Conservation (phyloP, 805 yeast species). For the Wickerhamiella dianesei region DNA sequence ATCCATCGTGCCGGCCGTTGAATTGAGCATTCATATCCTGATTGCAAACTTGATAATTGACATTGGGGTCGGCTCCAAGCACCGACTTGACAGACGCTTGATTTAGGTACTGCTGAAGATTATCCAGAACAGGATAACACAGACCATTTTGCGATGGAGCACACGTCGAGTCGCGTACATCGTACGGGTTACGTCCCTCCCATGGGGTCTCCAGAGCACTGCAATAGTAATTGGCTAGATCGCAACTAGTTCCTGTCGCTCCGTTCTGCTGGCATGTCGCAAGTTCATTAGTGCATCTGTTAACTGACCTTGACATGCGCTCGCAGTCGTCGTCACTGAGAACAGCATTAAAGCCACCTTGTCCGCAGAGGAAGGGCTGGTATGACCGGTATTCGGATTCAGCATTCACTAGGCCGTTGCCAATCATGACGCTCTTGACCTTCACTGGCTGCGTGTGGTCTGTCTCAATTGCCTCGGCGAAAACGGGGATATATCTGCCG, state of each 20-base stretch:
- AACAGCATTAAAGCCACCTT: constrained; percentile 48
- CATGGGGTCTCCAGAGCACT: constrained; percentile 8
- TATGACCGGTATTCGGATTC: constrained; percentile 64
- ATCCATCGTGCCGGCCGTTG: constrained; percentile 45
- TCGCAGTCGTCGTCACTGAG: constrained; percentile 10
- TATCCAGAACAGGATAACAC: constrained; percentile 44
- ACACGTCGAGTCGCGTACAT: constrained; percentile 51
- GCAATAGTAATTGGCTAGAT: constrained; percentile 9
- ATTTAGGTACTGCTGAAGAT: constrained; percentile 41
- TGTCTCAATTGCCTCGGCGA: constrained; percentile 40
- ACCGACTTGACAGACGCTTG: constrained; percentile 39
- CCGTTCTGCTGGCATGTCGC: constrained; percentile 10
- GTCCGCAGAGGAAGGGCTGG: constrained; percentile 89
- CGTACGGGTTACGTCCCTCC: constrained; percentile 48
- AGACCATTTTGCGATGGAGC: constrained; percentile 38
- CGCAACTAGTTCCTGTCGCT: constrained; percentile 6
- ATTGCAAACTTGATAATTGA: constrained; percentile 56
- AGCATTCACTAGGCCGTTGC: constrained; percentile 87
- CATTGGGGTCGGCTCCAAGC: constrained; percentile 40
- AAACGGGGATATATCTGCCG: constrained; percentile 86
- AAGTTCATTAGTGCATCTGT: constrained; percentile 8
- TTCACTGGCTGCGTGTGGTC: constrained; percentile 42
- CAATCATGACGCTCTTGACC: constrained; percentile 69
- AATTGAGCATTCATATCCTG: constrained; percentile 58
- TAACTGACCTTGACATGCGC: constrained; percentile 5